A percentile compares a stretch with the other conserved stretches of the same genome.
phyloP scores from a whole-genome alignment of 352 stramenopile genomes.

The Phytophthora uliginosa region DNA sequence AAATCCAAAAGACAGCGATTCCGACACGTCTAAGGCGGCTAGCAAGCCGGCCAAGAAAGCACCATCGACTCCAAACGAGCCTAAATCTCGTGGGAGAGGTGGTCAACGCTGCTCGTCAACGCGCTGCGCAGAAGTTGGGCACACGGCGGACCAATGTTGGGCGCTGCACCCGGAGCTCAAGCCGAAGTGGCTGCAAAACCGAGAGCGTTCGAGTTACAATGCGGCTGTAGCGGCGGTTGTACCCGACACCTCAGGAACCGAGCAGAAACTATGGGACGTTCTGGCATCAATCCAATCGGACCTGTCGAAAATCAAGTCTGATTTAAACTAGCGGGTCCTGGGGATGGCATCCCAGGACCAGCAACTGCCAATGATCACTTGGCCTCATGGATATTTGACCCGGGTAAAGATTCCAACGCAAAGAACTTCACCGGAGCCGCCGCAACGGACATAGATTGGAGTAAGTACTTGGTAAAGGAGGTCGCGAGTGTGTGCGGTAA shows the following conservation, averaged over 20 bases:
- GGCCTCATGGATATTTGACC: not conserved
- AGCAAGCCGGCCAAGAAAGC: constrained; percentile 1
- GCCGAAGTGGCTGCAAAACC: constrained; percentile 6
- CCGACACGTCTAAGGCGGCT: not conserved
- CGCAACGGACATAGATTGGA: not conserved
- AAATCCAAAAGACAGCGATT: constrained; percentile 7
- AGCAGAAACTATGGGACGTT: constrained; percentile 1
- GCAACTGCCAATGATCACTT: constrained; percentile 4
- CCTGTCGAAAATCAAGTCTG: not conserved
- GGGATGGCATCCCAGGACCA: constrained; percentile 12
- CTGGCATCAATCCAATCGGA: not conserved
- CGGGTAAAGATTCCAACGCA: not conserved
- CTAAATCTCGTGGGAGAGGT: not conserved
- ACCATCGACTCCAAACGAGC: not conserved
- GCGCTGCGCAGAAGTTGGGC: constrained; percentile 3
- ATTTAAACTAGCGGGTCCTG: constrained; percentile 24
- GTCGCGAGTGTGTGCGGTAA: not conserved
- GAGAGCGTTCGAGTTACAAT: constrained; percentile 3
- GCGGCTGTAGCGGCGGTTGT: too few species aligned
- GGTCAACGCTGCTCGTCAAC: constrained; percentile 1
- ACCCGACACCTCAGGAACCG: not conserved
- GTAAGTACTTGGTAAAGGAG: constrained; percentile 7
- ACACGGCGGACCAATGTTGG: constrained; percentile 14
- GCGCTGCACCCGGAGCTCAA: constrained; percentile 3
- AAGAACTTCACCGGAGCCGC: not conserved